Conservation (phyloP, 495 filamentous ascomycete species). For the Glarea lozoyensis region DNA sequence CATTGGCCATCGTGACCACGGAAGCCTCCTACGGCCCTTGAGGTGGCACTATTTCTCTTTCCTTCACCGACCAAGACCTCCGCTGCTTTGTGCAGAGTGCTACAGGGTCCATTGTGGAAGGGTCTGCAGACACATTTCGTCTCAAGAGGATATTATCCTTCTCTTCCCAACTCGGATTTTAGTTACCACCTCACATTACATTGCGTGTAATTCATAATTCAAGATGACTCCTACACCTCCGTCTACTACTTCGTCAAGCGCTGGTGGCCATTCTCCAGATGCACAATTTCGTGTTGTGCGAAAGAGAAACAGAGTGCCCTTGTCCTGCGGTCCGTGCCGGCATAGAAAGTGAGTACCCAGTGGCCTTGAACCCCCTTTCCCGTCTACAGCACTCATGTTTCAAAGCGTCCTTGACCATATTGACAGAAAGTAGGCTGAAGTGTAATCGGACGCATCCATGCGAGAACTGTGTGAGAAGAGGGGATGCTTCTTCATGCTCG, state of each 20-base stretch:
- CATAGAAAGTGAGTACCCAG: conserved; percentile 96
- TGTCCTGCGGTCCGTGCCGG: conserved; percentile 90
- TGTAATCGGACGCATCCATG: conserved; percentile 90
- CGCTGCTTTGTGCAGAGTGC: no score
- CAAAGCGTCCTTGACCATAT: conserved; percentile 9
- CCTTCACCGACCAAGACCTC: no score
- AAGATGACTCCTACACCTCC: conserved; percentile 84
- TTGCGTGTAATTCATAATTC: conserved; percentile 1
- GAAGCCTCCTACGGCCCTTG: no score
- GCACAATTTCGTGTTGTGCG: conserved; percentile 81
- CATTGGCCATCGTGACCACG: no score
- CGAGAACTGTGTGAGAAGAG: conserved; percentile 89
- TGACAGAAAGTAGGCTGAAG: conserved; percentile 54
- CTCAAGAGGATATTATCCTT: neutral
- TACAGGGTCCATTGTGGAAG: no score
- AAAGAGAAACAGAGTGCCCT: conserved; percentile 87
- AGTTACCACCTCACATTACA: neutral
- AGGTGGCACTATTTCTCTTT: no score
- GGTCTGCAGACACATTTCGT: no score
- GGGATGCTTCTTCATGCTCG: conserved; percentile 74
- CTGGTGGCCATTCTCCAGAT: conserved; percentile 71
- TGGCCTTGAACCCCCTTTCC: conserved; percentile 3
- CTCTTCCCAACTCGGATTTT: conserved; percentile 2
- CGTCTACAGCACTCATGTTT: neutral
- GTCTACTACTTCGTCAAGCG: conserved; percentile 73